Conservation (phyloP, 2,329 filamentous ascomycete genomes). For the Trichothecium sympodiale region DNA sequence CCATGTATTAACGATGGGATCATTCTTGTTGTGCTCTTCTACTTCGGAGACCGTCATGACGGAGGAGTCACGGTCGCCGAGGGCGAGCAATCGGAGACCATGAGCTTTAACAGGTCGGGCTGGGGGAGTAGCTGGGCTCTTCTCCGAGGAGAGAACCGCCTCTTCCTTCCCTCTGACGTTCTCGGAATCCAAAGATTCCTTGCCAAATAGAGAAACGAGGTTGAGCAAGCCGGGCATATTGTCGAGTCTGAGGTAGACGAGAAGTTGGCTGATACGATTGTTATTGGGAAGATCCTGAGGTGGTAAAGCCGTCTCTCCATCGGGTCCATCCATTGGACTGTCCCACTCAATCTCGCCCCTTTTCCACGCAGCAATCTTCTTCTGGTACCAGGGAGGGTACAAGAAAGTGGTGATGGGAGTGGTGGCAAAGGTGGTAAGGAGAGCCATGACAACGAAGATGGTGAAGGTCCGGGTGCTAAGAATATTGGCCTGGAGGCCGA, state of each 20-base stretch:
- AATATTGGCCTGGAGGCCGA: slow-evolving; percentile 75
- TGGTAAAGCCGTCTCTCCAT: not conserved
- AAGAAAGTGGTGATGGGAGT: slow-evolving; percentile 64
- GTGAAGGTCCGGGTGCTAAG: slow-evolving; percentile 75
- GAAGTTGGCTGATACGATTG: slow-evolving; percentile 5
- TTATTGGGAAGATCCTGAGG: not conserved
- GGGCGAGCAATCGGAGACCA: slow-evolving; percentile 73
- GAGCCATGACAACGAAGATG: slow-evolving; percentile 89
- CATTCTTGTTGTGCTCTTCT: slow-evolving; percentile 59
- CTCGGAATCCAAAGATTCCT: slow-evolving; percentile 23
- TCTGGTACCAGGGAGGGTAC: slow-evolving; percentile 56
- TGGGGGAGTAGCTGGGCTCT: slow-evolving; percentile 6
- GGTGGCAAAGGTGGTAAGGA: slow-evolving; percentile 75
- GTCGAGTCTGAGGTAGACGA: slow-evolving; percentile 16
- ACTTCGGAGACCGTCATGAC: slow-evolving; percentile 89
- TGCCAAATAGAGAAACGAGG: slow-evolving; percentile 53
- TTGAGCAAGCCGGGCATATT: slow-evolving; percentile 17
- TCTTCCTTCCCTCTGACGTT: slow-evolving; percentile 6
- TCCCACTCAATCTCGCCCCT: slow-evolving; percentile 86
- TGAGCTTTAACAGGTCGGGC: slow-evolving; percentile 53
- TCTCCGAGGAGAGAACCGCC: slow-evolving; percentile 5
- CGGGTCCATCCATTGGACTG: slow-evolving; percentile 18
- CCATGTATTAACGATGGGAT: slow-evolving; percentile 87
- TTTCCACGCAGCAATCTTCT: slow-evolving; percentile 46
- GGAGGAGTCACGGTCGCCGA: slow-evolving; percentile 86